Percentiles rank a stretch among this genome's conserved stretches.
Conservation (phyloP, 495 filamentous ascomycete species). For the Eremomyces bilateralis region DNA sequence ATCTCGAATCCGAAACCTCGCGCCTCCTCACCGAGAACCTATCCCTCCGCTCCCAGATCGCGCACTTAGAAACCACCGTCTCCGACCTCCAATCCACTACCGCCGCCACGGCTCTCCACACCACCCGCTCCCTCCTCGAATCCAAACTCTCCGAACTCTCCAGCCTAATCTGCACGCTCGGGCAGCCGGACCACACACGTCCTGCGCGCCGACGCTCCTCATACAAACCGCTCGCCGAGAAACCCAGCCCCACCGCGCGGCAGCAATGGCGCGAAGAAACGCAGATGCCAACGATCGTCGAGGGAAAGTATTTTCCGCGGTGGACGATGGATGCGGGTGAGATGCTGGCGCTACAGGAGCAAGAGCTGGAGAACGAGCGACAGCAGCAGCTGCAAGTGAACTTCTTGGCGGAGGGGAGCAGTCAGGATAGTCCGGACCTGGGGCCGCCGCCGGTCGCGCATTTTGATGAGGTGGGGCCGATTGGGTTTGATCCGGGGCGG, state of each 20-base stretch:
- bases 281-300: slow-evolving; percentile 57
- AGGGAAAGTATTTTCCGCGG: slow-evolving; percentile 58
- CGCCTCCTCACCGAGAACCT: slow-evolving; percentile 75
- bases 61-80: slow-evolving; percentile 47
- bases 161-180: slow-evolving; percentile 30
- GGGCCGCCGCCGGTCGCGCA: slow-evolving; percentile 43
- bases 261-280: slow-evolving; percentile 26
- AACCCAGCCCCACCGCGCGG: neutral
- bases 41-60: slow-evolving; percentile 52
- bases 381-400: slow-evolving; percentile 22
- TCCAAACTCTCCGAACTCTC: slow-evolving; percentile 36
- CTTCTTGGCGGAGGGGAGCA: slow-evolving; percentile 23
- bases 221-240: neutral
- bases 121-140: slow-evolving; percentile 23
- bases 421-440: slow-evolving; percentile 41
- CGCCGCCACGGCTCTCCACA: slow-evolving; percentile 10
- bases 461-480: slow-evolving; percentile 37
- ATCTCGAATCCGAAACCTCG: slow-evolving; percentile 64
- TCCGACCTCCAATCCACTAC: slow-evolving; percentile 42
- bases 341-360: slow-evolving; percentile 9
- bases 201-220: neutral
- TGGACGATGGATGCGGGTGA: slow-evolving; percentile 36
- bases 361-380: no score
- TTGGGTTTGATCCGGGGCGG: slow-evolving; percentile 31
- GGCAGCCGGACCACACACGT: slow-evolving; percentile 23